phyloP scores from a whole-genome alignment of 352 stramenopile species.

The Phytopythium boreale region DNA sequence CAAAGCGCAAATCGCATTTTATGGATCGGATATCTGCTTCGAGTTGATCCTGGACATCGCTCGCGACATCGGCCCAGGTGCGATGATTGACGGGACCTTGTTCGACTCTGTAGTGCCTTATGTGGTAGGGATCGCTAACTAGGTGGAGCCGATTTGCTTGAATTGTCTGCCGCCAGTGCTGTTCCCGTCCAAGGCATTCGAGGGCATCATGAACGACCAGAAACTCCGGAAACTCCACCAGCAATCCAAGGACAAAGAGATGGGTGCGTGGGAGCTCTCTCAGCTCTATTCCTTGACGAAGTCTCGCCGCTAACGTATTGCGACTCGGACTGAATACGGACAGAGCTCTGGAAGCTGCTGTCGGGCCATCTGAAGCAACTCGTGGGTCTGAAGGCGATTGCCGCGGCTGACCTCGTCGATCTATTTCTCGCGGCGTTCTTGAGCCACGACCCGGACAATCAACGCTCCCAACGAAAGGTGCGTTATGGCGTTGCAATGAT shows the following conservation, averaged over 20 bases:
- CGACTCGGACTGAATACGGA: not conserved
- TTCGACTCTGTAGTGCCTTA: not conserved
- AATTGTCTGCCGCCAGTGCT: conserved; percentile 31
- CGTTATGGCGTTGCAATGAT: not conserved
- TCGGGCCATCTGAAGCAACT: conserved; percentile 60
- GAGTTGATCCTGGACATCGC: conserved; percentile 66
- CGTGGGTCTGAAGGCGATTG: conserved; percentile 36
- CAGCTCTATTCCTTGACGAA: not conserved
- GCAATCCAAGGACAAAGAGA: conserved; percentile 64
- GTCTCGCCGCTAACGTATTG: not conserved
- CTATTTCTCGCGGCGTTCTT: conserved; percentile 54
- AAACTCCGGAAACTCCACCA: conserved; percentile 78
- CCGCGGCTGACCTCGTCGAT: conserved; percentile 31
- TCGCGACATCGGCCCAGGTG: conserved; percentile 54
- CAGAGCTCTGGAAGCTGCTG: conserved; percentile 73
- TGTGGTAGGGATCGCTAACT: not conserved
- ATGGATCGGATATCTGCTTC: conserved; percentile 74
- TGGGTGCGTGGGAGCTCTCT: conserved; percentile 21
- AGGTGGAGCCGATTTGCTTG: not conserved
- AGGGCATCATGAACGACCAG: conserved; percentile 80
- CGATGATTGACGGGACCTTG: not conserved
- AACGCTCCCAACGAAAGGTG: conserved; percentile 71
- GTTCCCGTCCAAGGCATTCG: conserved; percentile 68
- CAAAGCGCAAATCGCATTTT: conserved; percentile 76
- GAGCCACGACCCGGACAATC: conserved; percentile 46